These are phyloP conservation scores for Collariella sp. DNA, from an alignment of 495 filamentous ascomycete genomes.

Conservation along the genomic window DNA sequence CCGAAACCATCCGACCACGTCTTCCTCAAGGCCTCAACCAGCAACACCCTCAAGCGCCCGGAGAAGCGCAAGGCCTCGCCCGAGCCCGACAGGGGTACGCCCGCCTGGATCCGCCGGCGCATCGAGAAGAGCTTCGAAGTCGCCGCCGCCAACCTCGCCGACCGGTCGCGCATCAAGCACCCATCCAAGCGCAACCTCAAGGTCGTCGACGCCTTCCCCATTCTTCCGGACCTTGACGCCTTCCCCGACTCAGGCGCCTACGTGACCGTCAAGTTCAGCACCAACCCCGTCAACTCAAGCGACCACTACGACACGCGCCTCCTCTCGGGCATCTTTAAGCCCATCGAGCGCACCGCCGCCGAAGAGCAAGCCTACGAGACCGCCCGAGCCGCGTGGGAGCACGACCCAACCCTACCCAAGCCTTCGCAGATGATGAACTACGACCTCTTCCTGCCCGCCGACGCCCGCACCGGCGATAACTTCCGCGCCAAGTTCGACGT, in stretches of 20 bases:
- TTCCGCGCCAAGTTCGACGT: slow-evolving; percentile 69
- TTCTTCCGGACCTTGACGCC: slow-evolving; percentile 81
- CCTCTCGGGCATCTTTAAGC: slow-evolving; percentile 69
- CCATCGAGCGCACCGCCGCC: slow-evolving; percentile 44
- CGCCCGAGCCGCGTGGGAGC: slow-evolving; percentile 51
- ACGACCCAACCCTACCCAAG: slow-evolving; percentile 53
- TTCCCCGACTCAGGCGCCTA: slow-evolving; percentile 82
- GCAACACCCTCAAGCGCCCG: slow-evolving; percentile 33
- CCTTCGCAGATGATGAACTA: slow-evolving; percentile 63
- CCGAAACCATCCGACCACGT: slow-evolving; percentile 16
- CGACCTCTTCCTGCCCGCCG: slow-evolving; percentile 67
- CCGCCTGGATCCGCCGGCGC: slow-evolving; percentile 69
- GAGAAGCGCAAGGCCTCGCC: slow-evolving; percentile 36
- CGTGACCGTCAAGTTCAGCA: slow-evolving; percentile 80
- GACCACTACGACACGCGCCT: slow-evolving; percentile 67
- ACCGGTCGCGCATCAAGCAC: slow-evolving; percentile 69
- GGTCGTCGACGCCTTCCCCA: slow-evolving; percentile 67
- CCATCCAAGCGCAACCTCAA: slow-evolving; percentile 73
- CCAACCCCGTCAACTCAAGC: slow-evolving; percentile 59
- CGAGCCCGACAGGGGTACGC: slow-evolving; percentile 57
- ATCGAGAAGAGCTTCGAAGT: slow-evolving; percentile 80
- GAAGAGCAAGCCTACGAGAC: slow-evolving; percentile 43
- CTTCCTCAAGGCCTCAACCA: slow-evolving; percentile 35
- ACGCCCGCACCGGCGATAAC: slow-evolving; percentile 43
- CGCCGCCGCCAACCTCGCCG: slow-evolving; percentile 55